These are phyloP conservation scores for Wickerhamomyces bovis DNA, from an alignment of 805 yeast species.

Conservation along the genomic window DNA sequence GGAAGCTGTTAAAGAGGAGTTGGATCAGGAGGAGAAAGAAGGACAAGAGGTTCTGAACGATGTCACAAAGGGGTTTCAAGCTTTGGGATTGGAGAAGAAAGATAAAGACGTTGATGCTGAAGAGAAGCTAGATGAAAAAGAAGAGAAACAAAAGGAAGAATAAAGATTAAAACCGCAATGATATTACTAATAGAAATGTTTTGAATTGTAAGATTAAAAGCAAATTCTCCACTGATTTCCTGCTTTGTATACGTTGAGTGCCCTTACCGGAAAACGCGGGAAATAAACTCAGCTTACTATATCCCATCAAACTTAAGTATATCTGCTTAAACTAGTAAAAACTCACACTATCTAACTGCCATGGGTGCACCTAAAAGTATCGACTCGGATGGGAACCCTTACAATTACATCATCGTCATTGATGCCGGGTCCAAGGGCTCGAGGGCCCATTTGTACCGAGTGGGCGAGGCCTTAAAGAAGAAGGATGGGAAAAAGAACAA, in stretches of 20 bases:
- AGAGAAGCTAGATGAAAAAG: background rate
- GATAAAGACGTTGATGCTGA: background rate
- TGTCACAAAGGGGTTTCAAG: slow-evolving; percentile 1
- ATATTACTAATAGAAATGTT: no score
- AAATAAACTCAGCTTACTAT: no score
- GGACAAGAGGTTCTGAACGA: background rate
- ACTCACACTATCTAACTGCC: no score
- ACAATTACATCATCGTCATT: slow-evolving; percentile 53
- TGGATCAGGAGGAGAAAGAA: slow-evolving; percentile 8
- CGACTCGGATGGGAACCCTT: slow-evolving; percentile 11
- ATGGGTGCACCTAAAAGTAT: background rate
- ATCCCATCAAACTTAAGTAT: no score
- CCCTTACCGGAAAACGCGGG: no score
- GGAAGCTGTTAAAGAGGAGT: slow-evolving; percentile 22
- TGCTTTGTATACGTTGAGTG: no score
- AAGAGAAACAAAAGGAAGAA: no score
- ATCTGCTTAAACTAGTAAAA: no score
- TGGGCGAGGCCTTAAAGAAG: slow-evolving; percentile 12
- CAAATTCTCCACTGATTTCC: no score
- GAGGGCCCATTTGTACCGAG: slow-evolving; percentile 48
- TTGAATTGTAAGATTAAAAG: no score
- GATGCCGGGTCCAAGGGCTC: slow-evolving; percentile 68
- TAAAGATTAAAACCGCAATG: no score
- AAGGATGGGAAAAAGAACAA: background rate
- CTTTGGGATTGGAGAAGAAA: slow-evolving; percentile 3